These are phyloP conservation scores for Eucalyptus pauciflora DNA, from an alignment of 345 rosid species.

Conservation along the genomic window DNA sequence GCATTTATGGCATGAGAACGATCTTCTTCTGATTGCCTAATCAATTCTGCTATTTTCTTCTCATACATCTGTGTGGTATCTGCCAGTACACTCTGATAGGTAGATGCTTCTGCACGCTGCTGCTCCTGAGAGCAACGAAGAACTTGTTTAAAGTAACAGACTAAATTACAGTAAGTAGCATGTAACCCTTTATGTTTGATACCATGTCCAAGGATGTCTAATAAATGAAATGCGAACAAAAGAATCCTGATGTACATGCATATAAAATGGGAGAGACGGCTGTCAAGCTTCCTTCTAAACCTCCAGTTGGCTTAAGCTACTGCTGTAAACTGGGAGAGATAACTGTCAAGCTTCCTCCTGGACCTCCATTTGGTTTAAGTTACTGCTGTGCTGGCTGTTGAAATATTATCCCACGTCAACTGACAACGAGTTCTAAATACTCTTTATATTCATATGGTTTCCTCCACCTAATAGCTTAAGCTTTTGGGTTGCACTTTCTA, in stretches of 20 bases:
- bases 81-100: conserved; percentile 55
- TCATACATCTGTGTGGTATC: conserved; percentile 76
- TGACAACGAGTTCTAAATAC: no score
- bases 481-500: no score
- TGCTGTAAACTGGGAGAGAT: background rate
- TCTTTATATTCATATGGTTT: no score
- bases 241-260: background rate
- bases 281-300: background rate
- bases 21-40: conserved; percentile 49
- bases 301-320: background rate
- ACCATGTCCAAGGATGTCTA: background rate
- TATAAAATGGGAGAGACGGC: background rate
- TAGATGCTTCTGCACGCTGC: conserved; percentile 53
- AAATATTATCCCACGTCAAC: no score
- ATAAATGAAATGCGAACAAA: background rate
- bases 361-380: background rate
- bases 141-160: background rate
- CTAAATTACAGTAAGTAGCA: background rate
- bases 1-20: conserved; percentile 15
- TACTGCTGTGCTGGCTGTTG: background rate
- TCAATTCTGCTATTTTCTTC: conserved; percentile 55
- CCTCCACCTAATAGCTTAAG: no score
- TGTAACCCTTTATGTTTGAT: background rate
- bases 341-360: background rate
- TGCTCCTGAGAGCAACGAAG: conserved; percentile 17